Conservation (phyloP, 2,329 filamentous ascomycete species). For the Mycogone perniciosa region DNA sequence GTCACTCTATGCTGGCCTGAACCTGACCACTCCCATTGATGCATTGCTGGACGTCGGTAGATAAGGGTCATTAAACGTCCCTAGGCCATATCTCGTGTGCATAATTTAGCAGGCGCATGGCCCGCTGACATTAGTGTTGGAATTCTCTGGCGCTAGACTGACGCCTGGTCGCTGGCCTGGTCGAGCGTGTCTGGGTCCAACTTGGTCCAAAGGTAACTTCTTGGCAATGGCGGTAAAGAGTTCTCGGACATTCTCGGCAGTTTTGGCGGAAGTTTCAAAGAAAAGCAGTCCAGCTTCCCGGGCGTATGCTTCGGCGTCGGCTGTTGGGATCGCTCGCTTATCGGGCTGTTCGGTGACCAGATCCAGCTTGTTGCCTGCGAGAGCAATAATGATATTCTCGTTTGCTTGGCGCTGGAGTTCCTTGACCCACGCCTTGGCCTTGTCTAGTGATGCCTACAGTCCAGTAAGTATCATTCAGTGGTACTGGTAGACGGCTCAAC, state of each 20-base stretch:
- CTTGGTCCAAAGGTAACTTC: constrained; percentile 94
- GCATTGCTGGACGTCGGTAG: constrained; percentile 17
- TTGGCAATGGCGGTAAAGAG: constrained; percentile 96
- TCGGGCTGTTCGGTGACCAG: constrained; percentile 90
- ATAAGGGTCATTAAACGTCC: constrained; percentile 12
- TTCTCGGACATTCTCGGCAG: constrained; percentile 89
- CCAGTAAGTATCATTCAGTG: constrained; percentile 2
- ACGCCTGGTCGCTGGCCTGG: constrained; percentile 55
- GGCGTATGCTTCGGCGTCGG: constrained; percentile 92
- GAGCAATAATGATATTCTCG: constrained; percentile 98
- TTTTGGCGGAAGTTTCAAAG: constrained; percentile 98
- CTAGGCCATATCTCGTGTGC: constrained; percentile 3
- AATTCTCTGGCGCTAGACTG: constrained; percentile 49
- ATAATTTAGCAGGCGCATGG: constrained; percentile 50
- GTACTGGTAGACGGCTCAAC: constrained; percentile 27
- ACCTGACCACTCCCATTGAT: constrained; percentile 19
- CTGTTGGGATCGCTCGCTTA: constrained; percentile 83
- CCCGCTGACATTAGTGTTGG: constrained; percentile 51
- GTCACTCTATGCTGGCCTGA: constrained; percentile 22
- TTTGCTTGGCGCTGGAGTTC: constrained; percentile 98
- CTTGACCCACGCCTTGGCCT: constrained; percentile 99
- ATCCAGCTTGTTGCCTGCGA: constrained; percentile 97
- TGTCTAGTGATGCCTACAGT: constrained; percentile 82
- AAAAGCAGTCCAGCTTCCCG: constrained; percentile 90
- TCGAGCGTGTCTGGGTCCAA: constrained; percentile 79